Conservation (phyloP, 306 rosid genomes). For the Inga laurina region DNA sequence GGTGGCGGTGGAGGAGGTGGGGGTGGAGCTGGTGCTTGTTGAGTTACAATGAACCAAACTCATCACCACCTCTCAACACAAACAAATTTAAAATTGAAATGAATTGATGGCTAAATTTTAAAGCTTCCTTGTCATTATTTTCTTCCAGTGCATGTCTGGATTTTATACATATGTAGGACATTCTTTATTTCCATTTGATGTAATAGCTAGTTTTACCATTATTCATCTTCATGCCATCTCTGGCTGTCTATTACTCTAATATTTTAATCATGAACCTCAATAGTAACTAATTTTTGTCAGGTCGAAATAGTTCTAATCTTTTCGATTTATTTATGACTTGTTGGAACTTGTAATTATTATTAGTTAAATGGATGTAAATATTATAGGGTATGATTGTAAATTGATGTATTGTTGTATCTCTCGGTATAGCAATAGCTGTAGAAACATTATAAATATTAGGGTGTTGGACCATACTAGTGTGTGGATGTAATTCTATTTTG, state of each 20-base stretch:
- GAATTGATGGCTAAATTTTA: background rate
- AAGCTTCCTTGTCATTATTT: background rate
- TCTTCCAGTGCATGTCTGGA: background rate
- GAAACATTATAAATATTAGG: no score
- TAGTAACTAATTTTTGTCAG: background rate
- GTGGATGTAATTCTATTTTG: no score
- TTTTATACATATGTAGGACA: background rate
- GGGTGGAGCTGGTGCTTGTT: constrained; percentile 10
- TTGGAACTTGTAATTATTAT: no score
- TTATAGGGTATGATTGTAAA: no score
- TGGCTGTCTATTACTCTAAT: background rate
- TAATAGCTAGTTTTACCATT: background rate
- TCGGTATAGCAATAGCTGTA: no score
- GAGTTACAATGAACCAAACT: background rate
- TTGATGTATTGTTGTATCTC: no score
- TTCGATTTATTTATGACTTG: background rate
- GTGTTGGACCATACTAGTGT: no score
- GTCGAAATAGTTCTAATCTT: background rate
- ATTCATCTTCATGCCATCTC: background rate
- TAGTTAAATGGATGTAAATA: no score
- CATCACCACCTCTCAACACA: background rate
- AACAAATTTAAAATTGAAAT: background rate
- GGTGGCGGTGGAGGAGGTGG: background rate
- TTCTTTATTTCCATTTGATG: background rate
- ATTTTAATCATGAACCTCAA: background rate